Base-by-base conservation (phyloP, 495 filamentous ascomycete genomes). In the Aspergillus saccharolyticus region DNA sequence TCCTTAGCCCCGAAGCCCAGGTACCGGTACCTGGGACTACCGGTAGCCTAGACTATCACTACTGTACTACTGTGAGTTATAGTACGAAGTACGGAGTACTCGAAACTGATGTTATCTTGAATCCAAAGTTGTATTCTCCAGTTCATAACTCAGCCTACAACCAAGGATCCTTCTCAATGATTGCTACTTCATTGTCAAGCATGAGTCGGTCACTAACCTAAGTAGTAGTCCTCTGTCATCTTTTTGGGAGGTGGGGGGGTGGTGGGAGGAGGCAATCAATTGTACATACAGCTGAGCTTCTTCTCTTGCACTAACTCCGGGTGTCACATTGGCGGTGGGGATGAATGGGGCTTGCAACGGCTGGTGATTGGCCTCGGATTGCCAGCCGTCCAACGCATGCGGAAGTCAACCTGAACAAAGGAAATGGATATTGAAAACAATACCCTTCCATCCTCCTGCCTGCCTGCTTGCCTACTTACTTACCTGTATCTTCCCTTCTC, bases 371-470 rank as follows among this genome's bases (percentile, higher is more conserved):
- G 63, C 19, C 17, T 39, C 33, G 53, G 43, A 9, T 42, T 42
- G n/a, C 17, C 42, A 43, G 67, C 70, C 53, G 56, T 45, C 70
- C 67, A 66, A 71, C 73, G 73, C 72, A 71, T 71, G 63, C 73
- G 70, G 73, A 57, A n/a, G 51, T 48, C 24, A 43, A 22, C 52
- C 9, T 25, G 66, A 63, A 71, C 71, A 73, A 75, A 73, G 70
- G 60, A 62, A 56, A 60, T 50, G n/a, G n/a, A 28, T 28, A 58
- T 54, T 43, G 55, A 59, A 55, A 61, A 39, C 54, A 61, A 61
- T 61, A 56, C 53, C 53, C 47, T 42, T 46, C 54, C 44, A 39
- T 39, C 33, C 33, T 39, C 6, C n/a, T n/a, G n/a, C n/a, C n/a
- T n/a, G n/a, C n/a, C n/a, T n/a, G n/a, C n/a, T n/a, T n/a, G n/a